phyloP scores from a whole-genome alignment of 2,329 filamentous ascomycete genomes.

The Neofusicoccum laricinum region DNA sequence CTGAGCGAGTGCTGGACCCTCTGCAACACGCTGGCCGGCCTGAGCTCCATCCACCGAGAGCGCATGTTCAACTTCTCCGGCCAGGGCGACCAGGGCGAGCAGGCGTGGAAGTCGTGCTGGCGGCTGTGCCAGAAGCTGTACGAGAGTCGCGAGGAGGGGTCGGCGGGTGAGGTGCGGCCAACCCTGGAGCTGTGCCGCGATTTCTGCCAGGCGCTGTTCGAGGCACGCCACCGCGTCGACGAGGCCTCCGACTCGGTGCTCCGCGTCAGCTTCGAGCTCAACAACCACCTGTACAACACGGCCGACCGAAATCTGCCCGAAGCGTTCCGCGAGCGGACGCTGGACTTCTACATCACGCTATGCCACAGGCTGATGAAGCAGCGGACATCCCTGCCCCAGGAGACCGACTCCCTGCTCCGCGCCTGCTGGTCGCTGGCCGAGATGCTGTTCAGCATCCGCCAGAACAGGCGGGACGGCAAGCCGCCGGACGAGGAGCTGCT shows the following conservation, averaged over 20 bases:
- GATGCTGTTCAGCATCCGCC: constrained; percentile 87
- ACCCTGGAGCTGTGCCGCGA: constrained; percentile 86
- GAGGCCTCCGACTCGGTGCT: constrained; percentile 81
- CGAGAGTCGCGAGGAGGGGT: constrained; percentile 70
- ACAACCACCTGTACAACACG: constrained; percentile 92
- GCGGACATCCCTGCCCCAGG: constrained; percentile 70
- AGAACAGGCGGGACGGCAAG: constrained; percentile 72
- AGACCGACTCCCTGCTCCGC: constrained; percentile 78
- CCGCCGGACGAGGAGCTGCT: constrained; percentile 78
- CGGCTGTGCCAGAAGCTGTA: constrained; percentile 87
- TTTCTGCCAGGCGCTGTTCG: constrained; percentile 89
- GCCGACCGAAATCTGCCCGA: constrained; percentile 82
- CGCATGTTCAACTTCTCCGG: constrained; percentile 74
- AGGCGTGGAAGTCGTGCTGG: constrained; percentile 94
- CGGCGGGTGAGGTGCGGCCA: constrained; percentile 65
- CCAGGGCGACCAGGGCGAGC: constrained; percentile 74
- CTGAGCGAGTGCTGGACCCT: constrained; percentile 89
- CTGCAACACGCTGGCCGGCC: constrained; percentile 82
- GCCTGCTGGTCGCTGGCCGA: constrained; percentile 90
- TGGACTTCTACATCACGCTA: constrained; percentile 92
- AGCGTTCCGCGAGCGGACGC: constrained; percentile 79
- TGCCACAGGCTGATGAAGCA: constrained; percentile 98
- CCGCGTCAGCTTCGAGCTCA: constrained; percentile 89
- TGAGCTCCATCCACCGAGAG: constrained; percentile 80
- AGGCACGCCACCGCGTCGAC: constrained; percentile 74